phyloP scores from a whole-genome alignment of 2,329 filamentous ascomycete genomes.

The Aaosphaeria pasadenensis region DNA sequence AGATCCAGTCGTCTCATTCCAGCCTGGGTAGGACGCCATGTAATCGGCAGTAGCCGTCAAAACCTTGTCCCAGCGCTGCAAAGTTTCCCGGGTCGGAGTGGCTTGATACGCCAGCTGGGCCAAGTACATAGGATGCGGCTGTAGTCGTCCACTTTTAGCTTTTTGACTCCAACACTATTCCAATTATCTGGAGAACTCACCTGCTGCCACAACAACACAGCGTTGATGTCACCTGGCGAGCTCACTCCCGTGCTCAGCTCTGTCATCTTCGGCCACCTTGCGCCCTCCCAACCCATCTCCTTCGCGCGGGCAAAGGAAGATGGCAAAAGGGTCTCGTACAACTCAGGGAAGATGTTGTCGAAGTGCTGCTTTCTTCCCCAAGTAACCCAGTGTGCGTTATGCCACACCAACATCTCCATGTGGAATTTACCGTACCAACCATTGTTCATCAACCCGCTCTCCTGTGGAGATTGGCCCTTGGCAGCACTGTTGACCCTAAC shows the following conservation, averaged over 20 bases:
- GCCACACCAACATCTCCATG: conserved; percentile 54
- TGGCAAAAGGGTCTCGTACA: conserved; percentile 47
- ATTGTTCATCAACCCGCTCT: conserved; percentile 48
- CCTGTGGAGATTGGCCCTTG: conserved; percentile 47
- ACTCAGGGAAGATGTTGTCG: conserved; percentile 41
- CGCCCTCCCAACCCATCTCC: conserved; percentile 39
- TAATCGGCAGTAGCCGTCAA: conserved; percentile 55
- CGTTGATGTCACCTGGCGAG: conserved; percentile 59
- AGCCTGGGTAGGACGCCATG: conserved; percentile 56
- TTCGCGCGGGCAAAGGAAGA: conserved; percentile 30
- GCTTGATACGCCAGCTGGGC: conserved; percentile 54
- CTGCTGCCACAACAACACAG: conserved; percentile 60
- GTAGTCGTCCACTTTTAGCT: no score
- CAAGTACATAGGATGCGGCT: conserved; percentile 57
- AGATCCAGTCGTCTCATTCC: conserved; percentile 48
- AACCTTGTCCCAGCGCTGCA: conserved; percentile 53
- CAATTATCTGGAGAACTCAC: conserved; percentile 22
- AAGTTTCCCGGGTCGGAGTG: conserved; percentile 40
- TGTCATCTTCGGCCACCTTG: conserved; percentile 55
- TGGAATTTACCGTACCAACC: conserved; percentile 57
- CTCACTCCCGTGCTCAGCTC: conserved; percentile 50
- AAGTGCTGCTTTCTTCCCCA: conserved; percentile 47
- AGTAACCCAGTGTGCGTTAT: conserved; percentile 48
- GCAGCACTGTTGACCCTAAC: conserved; percentile 52
- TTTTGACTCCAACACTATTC: no score